Evolutionary conservation across 768 basidiomycete species (phyloP), one percentile per base, ranked within the genome.

Genomic region (Heimioporus sp.): DNA sequence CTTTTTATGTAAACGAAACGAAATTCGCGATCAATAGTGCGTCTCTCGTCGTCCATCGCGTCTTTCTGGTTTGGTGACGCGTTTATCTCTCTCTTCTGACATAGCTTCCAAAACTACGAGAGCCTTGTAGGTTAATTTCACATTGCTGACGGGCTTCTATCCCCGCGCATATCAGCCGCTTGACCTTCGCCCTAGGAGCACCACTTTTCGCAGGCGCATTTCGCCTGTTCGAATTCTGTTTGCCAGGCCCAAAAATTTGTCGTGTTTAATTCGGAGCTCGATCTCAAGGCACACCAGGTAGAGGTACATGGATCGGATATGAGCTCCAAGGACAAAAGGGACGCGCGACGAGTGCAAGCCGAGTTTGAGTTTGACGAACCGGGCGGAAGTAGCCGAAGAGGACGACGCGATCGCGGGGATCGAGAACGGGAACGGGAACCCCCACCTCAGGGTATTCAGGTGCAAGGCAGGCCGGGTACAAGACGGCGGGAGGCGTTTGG

Each of bases 231-330:
- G 3, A 85, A 92, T 51, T 56, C 82, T 0, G 65, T 75, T 36
- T 99, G 96, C 63, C 82, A 86, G 41, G 84, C 83, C 6, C 86
- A 82, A 60, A 98, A 97, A 71, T 99, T 99, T 57, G 90, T 98
- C 54, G 97, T 98, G 12, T 98, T 98, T 67, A 83, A 83, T 37
- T 86, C 87, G 4, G 77, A 82, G 13, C 73, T 99, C 11, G 97
- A 99, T 65, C 82, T 98, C 35, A 84, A 93, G 67, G 96, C 86
- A 0, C 97, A 99, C 66, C 86, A 87, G 72, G 86, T 98, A 10
- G 85, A 90, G 48, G 86, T 83, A 47, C 92, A 95, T 54, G 87
- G 85, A 10, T 80, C 76, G 1, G 83, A 83, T 31, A 85, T 90
- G 85, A 82, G 78, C 15, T 69, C 87, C 3, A 76, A 82, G 15